phyloP scores from a whole-genome alignment of 192 early-diverging fungal species.

The Backusella tarrabulga region DNA sequence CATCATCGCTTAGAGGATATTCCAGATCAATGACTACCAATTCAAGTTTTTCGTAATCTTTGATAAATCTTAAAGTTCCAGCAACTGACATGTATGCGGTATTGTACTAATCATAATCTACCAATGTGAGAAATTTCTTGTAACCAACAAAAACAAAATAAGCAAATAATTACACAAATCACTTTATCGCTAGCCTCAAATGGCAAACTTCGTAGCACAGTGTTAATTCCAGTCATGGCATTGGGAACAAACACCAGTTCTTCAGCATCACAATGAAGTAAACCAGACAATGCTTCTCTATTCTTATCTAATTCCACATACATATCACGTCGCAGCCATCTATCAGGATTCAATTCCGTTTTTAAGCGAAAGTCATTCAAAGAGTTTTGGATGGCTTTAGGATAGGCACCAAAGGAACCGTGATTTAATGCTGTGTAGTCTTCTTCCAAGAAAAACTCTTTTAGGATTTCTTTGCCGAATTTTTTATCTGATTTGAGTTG shows the following conservation, averaged over 20 bases:
- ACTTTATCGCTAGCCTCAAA: conserved; percentile 44
- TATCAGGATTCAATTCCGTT: conserved; percentile 45
- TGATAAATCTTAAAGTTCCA: conserved; percentile 44
- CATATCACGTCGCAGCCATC: conserved; percentile 48
- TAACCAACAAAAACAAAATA: neutral
- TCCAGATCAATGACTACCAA: conserved; percentile 42
- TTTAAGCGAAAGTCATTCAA: conserved; percentile 16
- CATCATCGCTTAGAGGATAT: conserved; percentile 46
- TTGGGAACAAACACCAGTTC: conserved; percentile 59
- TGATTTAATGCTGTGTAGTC: conserved; percentile 55
- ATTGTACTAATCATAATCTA: conserved; percentile 34
- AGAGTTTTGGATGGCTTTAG: conserved; percentile 13
- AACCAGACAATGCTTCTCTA: conserved; percentile 33
- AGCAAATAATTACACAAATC: conserved; percentile 12
- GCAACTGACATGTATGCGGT: conserved; percentile 53
- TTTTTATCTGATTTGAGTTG: neutral
- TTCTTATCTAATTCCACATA: conserved; percentile 27
- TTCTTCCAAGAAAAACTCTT: conserved; percentile 49
- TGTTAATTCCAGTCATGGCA: conserved; percentile 54
- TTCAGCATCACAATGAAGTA: conserved; percentile 49
- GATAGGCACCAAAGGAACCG: conserved; percentile 59
- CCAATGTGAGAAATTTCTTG: neutral
- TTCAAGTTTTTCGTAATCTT: conserved; percentile 39
- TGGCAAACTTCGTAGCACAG: conserved; percentile 43
- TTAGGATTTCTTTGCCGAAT: conserved; percentile 43